Evolutionary conservation across 2,329 filamentous ascomycete species (phyloP).

Genomic region (Nemania serpens): DNA sequence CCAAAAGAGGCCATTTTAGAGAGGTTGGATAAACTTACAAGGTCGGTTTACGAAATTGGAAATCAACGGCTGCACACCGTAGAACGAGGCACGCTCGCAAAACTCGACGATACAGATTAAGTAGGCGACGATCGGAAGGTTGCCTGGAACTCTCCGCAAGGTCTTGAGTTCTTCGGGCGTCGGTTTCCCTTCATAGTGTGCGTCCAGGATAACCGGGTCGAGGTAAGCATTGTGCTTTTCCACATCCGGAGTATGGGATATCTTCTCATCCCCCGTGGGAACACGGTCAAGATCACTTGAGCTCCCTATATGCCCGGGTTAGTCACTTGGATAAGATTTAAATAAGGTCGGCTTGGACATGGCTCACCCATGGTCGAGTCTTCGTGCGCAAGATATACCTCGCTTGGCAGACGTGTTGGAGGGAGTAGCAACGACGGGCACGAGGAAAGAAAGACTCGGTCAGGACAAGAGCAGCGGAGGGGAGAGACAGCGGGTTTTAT

Average conservation of each 20-base stretch:
- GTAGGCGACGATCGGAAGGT: conserved; percentile 58
- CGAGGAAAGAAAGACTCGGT: conserved; percentile 10
- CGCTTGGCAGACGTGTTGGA: conserved; percentile 18
- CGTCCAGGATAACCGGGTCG: conserved; percentile 35
- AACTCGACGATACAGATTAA: conserved; percentile 64
- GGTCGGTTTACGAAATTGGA: conserved; percentile 66
- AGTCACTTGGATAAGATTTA: not conserved
- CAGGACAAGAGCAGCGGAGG: not conserved
- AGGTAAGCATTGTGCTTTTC: conserved; percentile 35
- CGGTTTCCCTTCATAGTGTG: conserved; percentile 45
- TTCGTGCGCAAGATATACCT: conserved; percentile 7
- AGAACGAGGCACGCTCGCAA: conserved; percentile 65
- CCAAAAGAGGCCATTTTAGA: too few species aligned
- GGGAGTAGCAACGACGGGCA: conserved; percentile 13
- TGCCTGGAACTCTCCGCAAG: conserved; percentile 49
- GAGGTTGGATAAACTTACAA: conserved; percentile 23
- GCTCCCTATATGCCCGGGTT: conserved; percentile 14
- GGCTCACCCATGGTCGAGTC: conserved; percentile 26
- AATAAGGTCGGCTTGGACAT: not conserved
- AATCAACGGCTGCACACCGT: conserved; percentile 59
- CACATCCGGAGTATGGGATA: conserved; percentile 25
- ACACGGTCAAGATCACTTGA: conserved; percentile 30
- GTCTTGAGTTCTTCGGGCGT: conserved; percentile 52
- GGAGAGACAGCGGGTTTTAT: conserved; percentile 25
- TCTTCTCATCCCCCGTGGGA: conserved; percentile 33